Conservation (phyloP, 352 stramenopile species). For the Blastocystis sp. region DNA sequence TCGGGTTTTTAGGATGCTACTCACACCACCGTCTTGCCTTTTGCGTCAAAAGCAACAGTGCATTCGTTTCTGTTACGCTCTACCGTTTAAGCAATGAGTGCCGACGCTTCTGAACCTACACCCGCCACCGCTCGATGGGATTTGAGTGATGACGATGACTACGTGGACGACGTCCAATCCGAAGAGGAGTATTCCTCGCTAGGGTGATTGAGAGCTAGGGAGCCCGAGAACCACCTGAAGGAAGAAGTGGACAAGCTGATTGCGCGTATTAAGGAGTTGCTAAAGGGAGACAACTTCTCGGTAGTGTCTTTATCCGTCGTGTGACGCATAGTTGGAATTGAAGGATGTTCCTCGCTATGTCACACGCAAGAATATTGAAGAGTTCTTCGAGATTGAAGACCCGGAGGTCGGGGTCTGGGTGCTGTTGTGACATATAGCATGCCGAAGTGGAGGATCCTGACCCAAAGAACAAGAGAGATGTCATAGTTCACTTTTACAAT, state of each 20-base stretch:
- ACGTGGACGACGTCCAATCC: not conserved
- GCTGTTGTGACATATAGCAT: not conserved
- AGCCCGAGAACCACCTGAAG: conserved; percentile 17
- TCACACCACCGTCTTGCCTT: not conserved
- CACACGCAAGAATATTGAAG: conserved; percentile 34
- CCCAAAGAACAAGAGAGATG: conserved; percentile 49
- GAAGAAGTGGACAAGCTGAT: conserved; percentile 23
- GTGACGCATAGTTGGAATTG: conserved; percentile 45
- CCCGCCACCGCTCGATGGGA: conserved; percentile 12
- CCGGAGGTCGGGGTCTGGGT: not conserved
- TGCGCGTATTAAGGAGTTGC: conserved; percentile 20
- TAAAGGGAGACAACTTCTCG: conserved; percentile 23
- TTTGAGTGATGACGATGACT: conserved; percentile 60
- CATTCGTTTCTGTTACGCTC: not conserved
- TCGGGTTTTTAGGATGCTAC: not conserved
- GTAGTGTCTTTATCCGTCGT: not conserved
- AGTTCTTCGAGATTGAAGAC: conserved; percentile 15
- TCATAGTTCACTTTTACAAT: conserved; percentile 56
- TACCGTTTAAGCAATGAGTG: not conserved
- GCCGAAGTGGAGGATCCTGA: conserved; percentile 44
- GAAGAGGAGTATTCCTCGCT: conserved; percentile 18
- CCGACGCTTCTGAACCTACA: conserved; percentile 12
- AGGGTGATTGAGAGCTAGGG: not conserved
- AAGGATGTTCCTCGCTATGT: conserved; percentile 62
- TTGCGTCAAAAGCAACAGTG: not conserved